Evolutionary conservation across 441 rosid genomes (phyloP).

Genomic region (Hura crepitans): DNA sequence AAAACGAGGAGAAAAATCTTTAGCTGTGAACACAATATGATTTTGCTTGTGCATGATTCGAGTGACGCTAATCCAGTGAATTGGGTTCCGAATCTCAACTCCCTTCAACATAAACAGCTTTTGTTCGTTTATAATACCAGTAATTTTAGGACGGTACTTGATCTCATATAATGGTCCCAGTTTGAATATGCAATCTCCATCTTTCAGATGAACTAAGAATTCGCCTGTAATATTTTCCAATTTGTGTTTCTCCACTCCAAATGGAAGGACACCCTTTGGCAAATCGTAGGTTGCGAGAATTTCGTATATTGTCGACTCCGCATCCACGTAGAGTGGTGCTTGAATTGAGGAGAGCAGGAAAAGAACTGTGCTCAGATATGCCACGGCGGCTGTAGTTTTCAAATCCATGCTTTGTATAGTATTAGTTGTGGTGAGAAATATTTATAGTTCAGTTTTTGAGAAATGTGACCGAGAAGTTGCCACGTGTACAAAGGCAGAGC

Average conservation of each 20-base stretch:
- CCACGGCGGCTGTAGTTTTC: slow-evolving; percentile 17
- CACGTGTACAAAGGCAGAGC: too few species aligned
- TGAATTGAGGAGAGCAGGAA: slow-evolving; percentile 16
- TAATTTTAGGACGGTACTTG: slow-evolving; percentile 41
- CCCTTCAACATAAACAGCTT: slow-evolving; percentile 37
- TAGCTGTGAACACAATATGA: background rate
- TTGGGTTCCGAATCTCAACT: slow-evolving; percentile 41
- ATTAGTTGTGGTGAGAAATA: too few species aligned
- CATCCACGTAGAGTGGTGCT: background rate
- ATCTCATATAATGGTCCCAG: slow-evolving; percentile 39
- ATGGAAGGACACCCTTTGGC: slow-evolving; percentile 43
- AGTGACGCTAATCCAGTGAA: slow-evolving; percentile 30
- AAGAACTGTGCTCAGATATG: slow-evolving; percentile 21
- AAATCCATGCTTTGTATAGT: background rate
- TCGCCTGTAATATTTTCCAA: slow-evolving; percentile 36
- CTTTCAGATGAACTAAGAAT: slow-evolving; percentile 33
- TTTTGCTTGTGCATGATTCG: too few species aligned
- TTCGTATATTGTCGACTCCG: slow-evolving; percentile 28
- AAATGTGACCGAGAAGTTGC: too few species aligned
- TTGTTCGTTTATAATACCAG: slow-evolving; percentile 38
- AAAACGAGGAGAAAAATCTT: background rate
- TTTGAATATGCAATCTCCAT: slow-evolving; percentile 36
- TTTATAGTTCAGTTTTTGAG: too few species aligned
- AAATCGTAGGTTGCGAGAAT: slow-evolving; percentile 39
- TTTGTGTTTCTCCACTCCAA: slow-evolving; percentile 31